Evolutionary conservation across 163 green algal species (phyloP).

Genomic region (Chlorella variabilis): DNA sequence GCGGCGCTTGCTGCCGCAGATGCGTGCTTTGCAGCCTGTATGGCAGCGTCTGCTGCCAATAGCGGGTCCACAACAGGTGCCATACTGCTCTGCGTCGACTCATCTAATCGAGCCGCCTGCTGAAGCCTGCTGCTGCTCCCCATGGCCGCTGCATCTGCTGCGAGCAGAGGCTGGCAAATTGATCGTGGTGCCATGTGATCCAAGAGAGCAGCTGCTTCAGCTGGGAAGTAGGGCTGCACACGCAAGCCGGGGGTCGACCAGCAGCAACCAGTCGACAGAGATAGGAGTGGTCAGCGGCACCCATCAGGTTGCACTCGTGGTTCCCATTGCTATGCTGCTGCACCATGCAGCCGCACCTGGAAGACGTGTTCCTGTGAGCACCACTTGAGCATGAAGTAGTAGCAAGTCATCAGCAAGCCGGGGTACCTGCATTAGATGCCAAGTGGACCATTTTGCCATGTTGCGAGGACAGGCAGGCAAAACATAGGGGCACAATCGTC

Average conservation of each 20-base stretch:
- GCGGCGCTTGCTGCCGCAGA: neutral
- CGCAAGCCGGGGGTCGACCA: neutral
- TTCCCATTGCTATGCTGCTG: too few species aligned
- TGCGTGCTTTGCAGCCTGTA: neutral
- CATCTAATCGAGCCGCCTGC: too few species aligned
- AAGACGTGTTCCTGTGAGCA: constrained; percentile 75
- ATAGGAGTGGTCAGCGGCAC: too few species aligned
- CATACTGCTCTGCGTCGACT: neutral
- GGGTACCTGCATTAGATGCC: constrained; percentile 89
- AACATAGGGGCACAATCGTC: too few species aligned
- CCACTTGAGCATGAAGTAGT: constrained; percentile 76
- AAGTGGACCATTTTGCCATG: too few species aligned
- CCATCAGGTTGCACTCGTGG: too few species aligned
- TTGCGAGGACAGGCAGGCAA: too few species aligned
- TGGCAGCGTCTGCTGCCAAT: constrained; percentile 11
- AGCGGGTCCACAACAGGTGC: neutral
- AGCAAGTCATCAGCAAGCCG: constrained; percentile 83
- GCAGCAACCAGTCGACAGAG: neutral
- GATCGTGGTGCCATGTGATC: constrained; percentile 4
- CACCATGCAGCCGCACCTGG: constrained; percentile 12
- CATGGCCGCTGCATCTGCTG: neutral
- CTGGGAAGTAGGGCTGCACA: constrained; percentile 27
- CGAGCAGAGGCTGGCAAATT: constrained; percentile 5
- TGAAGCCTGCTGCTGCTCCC: neutral
- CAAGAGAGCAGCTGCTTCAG: neutral